Base-by-base conservation (phyloP, 73 alveolate species). In the Blepharisma japonicum region DNA sequence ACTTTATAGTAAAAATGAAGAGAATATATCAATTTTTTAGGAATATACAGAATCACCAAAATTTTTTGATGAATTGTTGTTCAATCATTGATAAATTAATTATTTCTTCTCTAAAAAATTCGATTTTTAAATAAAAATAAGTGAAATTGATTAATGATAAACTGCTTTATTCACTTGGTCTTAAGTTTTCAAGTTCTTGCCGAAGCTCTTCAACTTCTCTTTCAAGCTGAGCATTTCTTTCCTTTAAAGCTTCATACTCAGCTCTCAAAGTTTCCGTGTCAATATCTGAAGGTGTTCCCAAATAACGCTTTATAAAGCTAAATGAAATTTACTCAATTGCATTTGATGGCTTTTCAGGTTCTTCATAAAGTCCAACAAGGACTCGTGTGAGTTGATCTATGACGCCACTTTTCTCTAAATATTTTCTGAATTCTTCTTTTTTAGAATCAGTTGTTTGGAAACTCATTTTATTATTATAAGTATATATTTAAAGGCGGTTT, bases 361-460 rank as follows among this genome's bases (percentile, higher is more conserved):
- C 98, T 72, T 95, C 99, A 83, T 93, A 95, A 48, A 95, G 88
- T 49, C 97, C 97, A 56, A 86, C 97, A 39, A 95, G 83, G 7
- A 95, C 99, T 83, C 94, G 91, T 0, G 96, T 95, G 55, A 93
- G 85, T 83, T 91, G 89, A 71, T 95, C 98, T 6, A 93, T 89
- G 20, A 93, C 97, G 9, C 98, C 98, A 46, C 94, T 87, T 79
- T 94, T 91, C 79, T 95, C 98, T 66, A 95, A 81, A 89, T 95
- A 95, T 74, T 87, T 80, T 85, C 98, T 88, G 86, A 95, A 95
- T 83, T 95, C 99, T 71, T 95, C 99, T 77, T 87, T 95, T 90
- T 94, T 91, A 56, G 91, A 81, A 82, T 94, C 98, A 54, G 96
- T 86, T 45, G 94, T 89, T 81, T 81, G 70, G n/a, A 70, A 23